Evolutionary conservation across 2,329 filamentous ascomycete genomes (phyloP), one percentile per base, ranked within the genome.

Genomic region (Ascochyta pisi): DNA sequence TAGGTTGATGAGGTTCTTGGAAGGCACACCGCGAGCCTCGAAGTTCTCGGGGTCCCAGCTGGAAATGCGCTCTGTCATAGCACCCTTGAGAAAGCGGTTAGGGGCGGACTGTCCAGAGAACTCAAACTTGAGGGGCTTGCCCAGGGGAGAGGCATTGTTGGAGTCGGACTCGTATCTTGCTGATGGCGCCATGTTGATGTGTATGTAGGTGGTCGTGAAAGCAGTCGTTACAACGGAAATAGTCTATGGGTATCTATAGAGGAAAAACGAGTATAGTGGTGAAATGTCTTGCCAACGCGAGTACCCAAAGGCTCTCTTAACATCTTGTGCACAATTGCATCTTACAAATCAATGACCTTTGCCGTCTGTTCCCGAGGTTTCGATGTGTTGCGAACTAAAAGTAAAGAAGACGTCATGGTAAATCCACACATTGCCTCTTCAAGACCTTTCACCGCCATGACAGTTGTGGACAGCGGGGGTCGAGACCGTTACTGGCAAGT

Each of bases 61-160:
- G 0, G 85, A 84, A 13, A 89, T 75, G 7, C 82, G 78, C 69
- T 90, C 88, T 2, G 84, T 84, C 87, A 90, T 89, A 38, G 88
- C 83, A 6, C 79, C 85, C 72, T 90, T 90, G 61, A 89, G 71
- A 65, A 89, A 86, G n/a, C 86, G 79, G 68, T 89, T 90, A 38
- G 81, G 82, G 1, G 86, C 86, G 1, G 80, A 83, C 53, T 77
- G 80, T 47, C 81, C 79, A 38, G 82, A 82, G 61, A 81, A 81
- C 15, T 73, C 72, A 58, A 80, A 81, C 29, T 76, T 63, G 44
- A 81, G 71, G n/a, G 78, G 76, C 62, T 80, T 67, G 47, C 70
- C 78, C 54, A 81, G 61, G 9, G 78, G 74, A 1, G 74, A 66
- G 22, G 73, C 61, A 60, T 78, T 76, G 57, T 74, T 74, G 59